phyloP scores from a whole-genome alignment of 2,329 filamentous ascomycete genomes.

The Neopestalotiopsis rosae region DNA sequence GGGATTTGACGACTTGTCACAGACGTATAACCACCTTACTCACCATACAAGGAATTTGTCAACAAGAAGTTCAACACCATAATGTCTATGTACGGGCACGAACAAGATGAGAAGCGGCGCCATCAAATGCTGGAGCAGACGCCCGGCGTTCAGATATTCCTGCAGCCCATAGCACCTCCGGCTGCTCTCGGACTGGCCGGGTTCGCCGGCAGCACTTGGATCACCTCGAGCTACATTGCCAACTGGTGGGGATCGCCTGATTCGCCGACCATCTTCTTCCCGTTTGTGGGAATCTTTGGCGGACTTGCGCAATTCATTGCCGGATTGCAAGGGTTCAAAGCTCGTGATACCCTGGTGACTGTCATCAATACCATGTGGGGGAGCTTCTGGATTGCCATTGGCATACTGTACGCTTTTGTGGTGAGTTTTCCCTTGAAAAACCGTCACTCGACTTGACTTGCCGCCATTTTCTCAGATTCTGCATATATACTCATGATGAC shows the following conservation, averaged over 20 bases:
- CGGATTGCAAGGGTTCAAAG: conserved; percentile 26
- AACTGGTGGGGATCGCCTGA: conserved; percentile 28
- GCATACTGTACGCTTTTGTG: conserved; percentile 20
- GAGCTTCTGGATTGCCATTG: conserved; percentile 20
- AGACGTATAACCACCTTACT: background rate
- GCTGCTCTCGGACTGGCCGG: conserved; percentile 34
- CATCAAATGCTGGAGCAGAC: conserved; percentile 12
- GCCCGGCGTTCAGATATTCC: conserved; percentile 29
- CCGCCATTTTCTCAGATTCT: background rate
- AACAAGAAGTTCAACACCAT: background rate
- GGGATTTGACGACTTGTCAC: background rate
- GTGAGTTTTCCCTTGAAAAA: conserved; percentile 3
- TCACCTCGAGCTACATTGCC: conserved; percentile 28
- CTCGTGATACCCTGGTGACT: conserved; percentile 19
- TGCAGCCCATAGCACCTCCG: conserved; percentile 35
- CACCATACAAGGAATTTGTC: background rate
- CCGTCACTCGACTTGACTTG: background rate
- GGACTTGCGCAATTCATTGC: conserved; percentile 36
- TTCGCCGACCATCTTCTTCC: conserved; percentile 33
- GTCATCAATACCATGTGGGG: conserved; percentile 23
- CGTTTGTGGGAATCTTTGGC: conserved; percentile 32
- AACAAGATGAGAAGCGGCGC: conserved; percentile 15
- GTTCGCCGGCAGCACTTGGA: conserved; percentile 34
- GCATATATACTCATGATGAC: background rate
- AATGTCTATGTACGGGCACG: conserved; percentile 8